Evolutionary conservation across 2,329 filamentous ascomycete genomes (phyloP), one percentile per base, ranked within the genome.

Genomic region (Rutstroemia sp.): DNA sequence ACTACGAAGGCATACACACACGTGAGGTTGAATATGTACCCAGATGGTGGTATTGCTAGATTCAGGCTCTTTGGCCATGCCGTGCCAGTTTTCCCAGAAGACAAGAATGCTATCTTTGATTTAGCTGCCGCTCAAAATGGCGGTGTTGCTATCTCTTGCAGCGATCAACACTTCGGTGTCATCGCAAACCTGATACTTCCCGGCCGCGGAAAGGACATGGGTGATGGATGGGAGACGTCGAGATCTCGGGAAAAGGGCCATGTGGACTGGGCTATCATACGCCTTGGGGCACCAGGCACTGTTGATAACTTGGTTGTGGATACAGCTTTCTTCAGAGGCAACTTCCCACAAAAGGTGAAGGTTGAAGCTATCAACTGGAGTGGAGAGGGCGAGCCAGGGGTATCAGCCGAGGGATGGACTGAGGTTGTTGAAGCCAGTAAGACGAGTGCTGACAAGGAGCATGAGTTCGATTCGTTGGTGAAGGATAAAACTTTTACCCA

Each of bases 181-280:
- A 90, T 87, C 69, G 84, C 88, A 68, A 92, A 92, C 72, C 75
- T 92, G 36, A 78, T 92, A n/a, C 76, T 92, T 3, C 88, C 88
- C 0, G 88, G 87, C 2, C 78, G 88, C 25, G 88, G 88, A 44
- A 84, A 86, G 69, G 87, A 94, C 72, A 94, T 94, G 89, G 87
- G 88, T 51, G 89, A 92, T 69, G 89, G 89, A 7, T 94, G 89
- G 89, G 89, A 94, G 73, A 94, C 89, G 56, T 83, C 86, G 62
- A 79, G 89, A 54, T 89, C 87, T 38, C 76, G 89, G 50, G 83
- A 78, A 51, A 83, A 82, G 70, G 82, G 77, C 46, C 89, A 94
- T 70, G 73, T 88, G 19, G 89, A 94, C 71, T 94, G 89, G 88
- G 78, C 84, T n/a, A 83, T 92, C 63, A 81, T 94, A 61, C 80